phyloP scores from a whole-genome alignment of 805 yeast species.

The Cyberlindnera meyerae region DNA sequence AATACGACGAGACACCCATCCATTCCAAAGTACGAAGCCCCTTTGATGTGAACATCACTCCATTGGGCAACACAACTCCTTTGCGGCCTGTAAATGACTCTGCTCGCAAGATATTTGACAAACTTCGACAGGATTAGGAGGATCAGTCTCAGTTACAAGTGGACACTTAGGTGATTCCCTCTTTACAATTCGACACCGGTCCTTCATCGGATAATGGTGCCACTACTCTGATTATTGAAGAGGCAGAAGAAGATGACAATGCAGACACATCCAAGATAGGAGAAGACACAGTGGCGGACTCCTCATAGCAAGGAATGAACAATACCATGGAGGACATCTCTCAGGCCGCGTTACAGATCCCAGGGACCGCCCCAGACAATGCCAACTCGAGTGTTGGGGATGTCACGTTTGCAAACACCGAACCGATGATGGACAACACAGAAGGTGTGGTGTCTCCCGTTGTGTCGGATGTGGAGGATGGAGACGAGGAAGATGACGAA shows the following conservation, averaged over 20 bases:
- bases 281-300: too few species aligned
- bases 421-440: not conserved
- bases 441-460: constrained; percentile 13
- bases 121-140: constrained; percentile 18
- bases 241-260: too few species aligned
- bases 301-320: not conserved
- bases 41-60: constrained; percentile 8
- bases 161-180: constrained; percentile 19
- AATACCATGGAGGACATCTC: constrained; percentile 4
- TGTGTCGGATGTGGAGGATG: constrained; percentile 23
- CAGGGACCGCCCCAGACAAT: constrained; percentile 24
- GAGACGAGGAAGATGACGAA: not conserved
- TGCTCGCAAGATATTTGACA: constrained; percentile 19
- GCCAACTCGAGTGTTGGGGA: not conserved
- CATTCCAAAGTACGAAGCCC: constrained; percentile 7
- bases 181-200: constrained; percentile 15
- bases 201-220: too few species aligned
- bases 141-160: constrained; percentile 17
- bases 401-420: not conserved
- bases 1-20: constrained; percentile 12
- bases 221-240: too few species aligned
- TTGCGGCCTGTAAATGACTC: not conserved
- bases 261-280: too few species aligned
- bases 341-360: constrained; percentile 21
- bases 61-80: not conserved